Evolutionary conservation across 2,329 filamentous ascomycete species (phyloP).

Genomic region (Diplodia scrobiculata): DNA sequence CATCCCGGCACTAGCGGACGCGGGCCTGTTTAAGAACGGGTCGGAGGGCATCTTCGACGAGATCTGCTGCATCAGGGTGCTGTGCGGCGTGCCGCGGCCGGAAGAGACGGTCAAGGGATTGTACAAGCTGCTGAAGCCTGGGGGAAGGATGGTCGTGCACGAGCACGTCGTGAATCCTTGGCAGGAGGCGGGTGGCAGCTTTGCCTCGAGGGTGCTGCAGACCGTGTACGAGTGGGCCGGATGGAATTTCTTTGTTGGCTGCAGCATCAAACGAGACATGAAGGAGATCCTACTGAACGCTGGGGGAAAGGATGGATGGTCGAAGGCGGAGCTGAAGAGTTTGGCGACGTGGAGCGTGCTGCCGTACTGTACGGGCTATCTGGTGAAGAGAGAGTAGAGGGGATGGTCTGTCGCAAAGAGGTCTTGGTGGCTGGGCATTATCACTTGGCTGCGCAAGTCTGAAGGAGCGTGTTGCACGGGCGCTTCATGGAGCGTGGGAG

Average conservation of each 20-base stretch:
- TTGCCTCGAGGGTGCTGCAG: slow-evolving; percentile 52
- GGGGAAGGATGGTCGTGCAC: slow-evolving; percentile 57
- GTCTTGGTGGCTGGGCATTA: slow-evolving; percentile 1
- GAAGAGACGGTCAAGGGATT: slow-evolving; percentile 51
- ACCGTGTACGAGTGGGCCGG: slow-evolving; percentile 49
- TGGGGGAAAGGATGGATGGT: slow-evolving; percentile 51
- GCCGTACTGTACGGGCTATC: slow-evolving; percentile 44
- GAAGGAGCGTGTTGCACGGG: not conserved
- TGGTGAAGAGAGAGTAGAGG: slow-evolving; percentile 39
- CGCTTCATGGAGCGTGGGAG: not conserved
- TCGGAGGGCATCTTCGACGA: slow-evolving; percentile 55
- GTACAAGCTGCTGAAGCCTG: slow-evolving; percentile 57
- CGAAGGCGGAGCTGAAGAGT: slow-evolving; percentile 51
- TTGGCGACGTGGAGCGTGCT: slow-evolving; percentile 38
- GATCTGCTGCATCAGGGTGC: slow-evolving; percentile 57
- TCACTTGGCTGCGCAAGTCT: slow-evolving; percentile 1
- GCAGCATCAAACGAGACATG: slow-evolving; percentile 55
- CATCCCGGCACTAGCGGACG: slow-evolving; percentile 49
- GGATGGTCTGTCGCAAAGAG: not conserved
- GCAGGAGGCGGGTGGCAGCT: slow-evolving; percentile 45
- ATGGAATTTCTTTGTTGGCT: slow-evolving; percentile 58
- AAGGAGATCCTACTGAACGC: slow-evolving; percentile 47
- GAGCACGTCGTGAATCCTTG: slow-evolving; percentile 60
- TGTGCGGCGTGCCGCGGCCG: slow-evolving; percentile 57
- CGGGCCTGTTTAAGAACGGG: slow-evolving; percentile 43